Percentiles rank a stretch among this genome's conserved stretches.
Conservation (phyloP, 805 yeast genomes). For the Yarrowia keelungensis region DNA sequence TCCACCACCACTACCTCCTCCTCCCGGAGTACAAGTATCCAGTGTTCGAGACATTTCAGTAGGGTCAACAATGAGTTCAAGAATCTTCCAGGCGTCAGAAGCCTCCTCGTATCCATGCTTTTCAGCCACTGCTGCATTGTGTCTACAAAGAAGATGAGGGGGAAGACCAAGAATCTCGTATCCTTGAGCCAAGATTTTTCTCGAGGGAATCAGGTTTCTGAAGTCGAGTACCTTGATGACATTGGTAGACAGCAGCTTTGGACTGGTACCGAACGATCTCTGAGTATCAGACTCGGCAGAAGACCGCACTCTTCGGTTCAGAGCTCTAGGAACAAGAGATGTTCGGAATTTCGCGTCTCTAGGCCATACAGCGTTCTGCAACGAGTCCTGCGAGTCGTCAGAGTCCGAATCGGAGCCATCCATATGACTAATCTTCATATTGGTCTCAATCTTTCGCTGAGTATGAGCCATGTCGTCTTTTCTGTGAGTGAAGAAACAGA, state of each 20-base stretch:
- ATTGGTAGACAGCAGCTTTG: conserved; percentile 49
- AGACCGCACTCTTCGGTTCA: conserved; percentile 18
- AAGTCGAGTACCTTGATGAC: conserved; percentile 71
- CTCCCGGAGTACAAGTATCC: conserved; percentile 10
- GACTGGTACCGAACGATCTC: conserved; percentile 21
- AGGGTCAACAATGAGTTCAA: conserved; percentile 41
- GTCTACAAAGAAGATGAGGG: conserved; percentile 68
- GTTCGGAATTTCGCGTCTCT: conserved; percentile 24
- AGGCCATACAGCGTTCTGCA: conserved; percentile 27
- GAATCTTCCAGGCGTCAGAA: conserved; percentile 73
- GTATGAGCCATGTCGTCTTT: conserved; percentile 50
- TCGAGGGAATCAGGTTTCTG: conserved; percentile 74
- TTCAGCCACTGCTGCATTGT: conserved; percentile 75
- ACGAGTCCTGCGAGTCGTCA: conserved; percentile 27
- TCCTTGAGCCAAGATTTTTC: conserved; percentile 61
- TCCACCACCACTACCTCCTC: neutral
- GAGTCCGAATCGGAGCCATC: conserved; percentile 40
- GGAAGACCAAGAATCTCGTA: conserved; percentile 53
- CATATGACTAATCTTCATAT: conserved; percentile 23
- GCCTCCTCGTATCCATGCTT: conserved; percentile 66
- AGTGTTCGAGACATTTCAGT: neutral
- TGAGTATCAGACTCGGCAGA: conserved; percentile 39
- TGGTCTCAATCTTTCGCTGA: conserved; percentile 43
- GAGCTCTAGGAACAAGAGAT: conserved; percentile 22
- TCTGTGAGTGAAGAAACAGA: conserved; percentile 76